phyloP scores from a whole-genome alignment of 225 moss, liverwort and hornwort genomes.

The Bryum argenteum region DNA sequence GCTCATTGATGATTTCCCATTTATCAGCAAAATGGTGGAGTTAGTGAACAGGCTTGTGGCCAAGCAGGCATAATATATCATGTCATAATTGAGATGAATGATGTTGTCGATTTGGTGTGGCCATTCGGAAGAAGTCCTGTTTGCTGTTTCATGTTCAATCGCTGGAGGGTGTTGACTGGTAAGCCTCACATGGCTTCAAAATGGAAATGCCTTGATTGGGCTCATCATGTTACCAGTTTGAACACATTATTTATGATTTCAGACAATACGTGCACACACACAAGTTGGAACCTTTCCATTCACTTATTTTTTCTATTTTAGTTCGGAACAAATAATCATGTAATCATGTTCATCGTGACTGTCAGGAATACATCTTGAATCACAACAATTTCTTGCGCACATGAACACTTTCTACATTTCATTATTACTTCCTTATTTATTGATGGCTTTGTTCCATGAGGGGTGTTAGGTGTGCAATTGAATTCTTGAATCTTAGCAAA shows the following conservation, averaged over 20 bases:
- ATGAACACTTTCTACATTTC: too few species aligned
- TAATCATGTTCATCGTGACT: too few species aligned
- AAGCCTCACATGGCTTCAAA: not conserved
- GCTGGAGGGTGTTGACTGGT: conserved; percentile 18
- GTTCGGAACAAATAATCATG: not conserved
- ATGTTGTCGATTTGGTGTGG: not conserved
- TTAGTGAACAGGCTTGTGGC: not conserved
- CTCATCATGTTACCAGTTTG: not conserved
- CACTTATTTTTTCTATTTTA: not conserved
- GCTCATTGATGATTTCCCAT: conserved; percentile 23
- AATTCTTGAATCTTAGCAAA: too few species aligned
- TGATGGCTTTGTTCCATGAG: too few species aligned
- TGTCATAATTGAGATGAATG: conserved; percentile 24
- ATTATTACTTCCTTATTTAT: too few species aligned
- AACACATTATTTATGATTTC: not conserved
- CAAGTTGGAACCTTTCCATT: not conserved
- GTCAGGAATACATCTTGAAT: too few species aligned
- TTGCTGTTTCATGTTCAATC: conserved; percentile 7
- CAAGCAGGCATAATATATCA: not conserved
- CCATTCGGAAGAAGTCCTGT: conserved; percentile 9
- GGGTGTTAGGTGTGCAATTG: too few species aligned
- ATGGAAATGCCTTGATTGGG: not conserved
- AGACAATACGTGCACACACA: not conserved
- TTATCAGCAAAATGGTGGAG: conserved; percentile 12
- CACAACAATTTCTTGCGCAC: too few species aligned